Percentiles rank a stretch among this genome's conserved stretches.
These are phyloP conservation scores for Didymosphaeria variabile DNA, from an alignment of 2,329 filamentous ascomycete species.

Conservation along the genomic window DNA sequence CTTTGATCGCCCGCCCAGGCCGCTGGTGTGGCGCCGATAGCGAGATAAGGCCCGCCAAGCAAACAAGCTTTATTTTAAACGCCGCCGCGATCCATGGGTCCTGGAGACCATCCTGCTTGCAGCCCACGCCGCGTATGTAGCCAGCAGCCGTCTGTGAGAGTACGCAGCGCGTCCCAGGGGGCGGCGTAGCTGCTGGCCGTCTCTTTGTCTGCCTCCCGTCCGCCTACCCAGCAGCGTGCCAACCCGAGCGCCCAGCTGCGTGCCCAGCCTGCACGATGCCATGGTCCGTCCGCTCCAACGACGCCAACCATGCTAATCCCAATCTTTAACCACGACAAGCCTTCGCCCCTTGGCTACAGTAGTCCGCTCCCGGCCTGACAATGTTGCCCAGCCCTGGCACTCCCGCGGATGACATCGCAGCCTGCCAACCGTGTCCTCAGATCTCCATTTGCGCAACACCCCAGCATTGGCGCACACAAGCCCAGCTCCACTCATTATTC, in stretches of 20 bases:
- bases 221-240: not conserved
- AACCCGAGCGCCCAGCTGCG: slow-evolving; percentile 23
- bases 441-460: not conserved
- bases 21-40: slow-evolving; percentile 48
- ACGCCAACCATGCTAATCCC: slow-evolving; percentile 44
- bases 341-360: slow-evolving; percentile 40
- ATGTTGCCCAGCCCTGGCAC: slow-evolving; percentile 14
- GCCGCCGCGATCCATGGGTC: slow-evolving; percentile 22
- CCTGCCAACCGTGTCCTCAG: not conserved
- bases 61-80: slow-evolving; percentile 50
- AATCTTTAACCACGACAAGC: slow-evolving; percentile 48
- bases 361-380: slow-evolving; percentile 11
- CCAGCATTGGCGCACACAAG: no score
- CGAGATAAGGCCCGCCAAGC: slow-evolving; percentile 45
- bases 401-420: slow-evolving; percentile 31
- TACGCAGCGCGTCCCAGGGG: slow-evolving; percentile 5
- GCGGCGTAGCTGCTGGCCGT: slow-evolving; percentile 20
- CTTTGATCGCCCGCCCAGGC: slow-evolving; percentile 46
- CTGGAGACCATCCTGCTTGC: not conserved
- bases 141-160: not conserved
- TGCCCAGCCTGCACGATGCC: slow-evolving; percentile 28
- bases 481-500: not conserved
- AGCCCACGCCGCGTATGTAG: not conserved
- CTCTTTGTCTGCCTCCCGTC: not conserved
- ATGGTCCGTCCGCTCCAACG: slow-evolving; percentile 31